Percentiles rank a stretch among this genome's conserved stretches.
These are phyloP conservation scores for Nymphaea colorata DNA, from an alignment of 164 flowering plant species.

Conservation along the genomic window DNA sequence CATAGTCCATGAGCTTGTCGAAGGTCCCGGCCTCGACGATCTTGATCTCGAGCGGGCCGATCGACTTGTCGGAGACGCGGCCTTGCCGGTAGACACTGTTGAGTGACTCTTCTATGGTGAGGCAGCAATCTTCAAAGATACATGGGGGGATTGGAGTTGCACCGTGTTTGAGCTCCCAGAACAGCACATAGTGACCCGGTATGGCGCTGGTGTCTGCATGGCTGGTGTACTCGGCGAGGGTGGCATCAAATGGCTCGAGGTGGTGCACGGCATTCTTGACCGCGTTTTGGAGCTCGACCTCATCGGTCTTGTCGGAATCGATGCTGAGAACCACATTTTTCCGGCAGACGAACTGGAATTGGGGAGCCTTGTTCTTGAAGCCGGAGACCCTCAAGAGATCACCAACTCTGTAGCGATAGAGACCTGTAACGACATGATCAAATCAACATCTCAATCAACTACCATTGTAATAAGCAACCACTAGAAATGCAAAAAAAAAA, in stretches of 20 bases:
- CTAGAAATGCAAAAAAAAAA: too few relatives aligned
- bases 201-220: slow-evolving; percentile 57
- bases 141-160: slow-evolving; percentile 69
- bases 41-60: slow-evolving; percentile 86
- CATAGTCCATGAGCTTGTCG: slow-evolving; percentile 96
- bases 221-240: slow-evolving; percentile 79
- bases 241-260: slow-evolving; percentile 41
- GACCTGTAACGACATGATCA: slow-evolving; percentile 23
- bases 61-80: slow-evolving; percentile 72
- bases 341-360: slow-evolving; percentile 69
- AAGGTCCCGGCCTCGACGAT: slow-evolving; percentile 77
- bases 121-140: slow-evolving; percentile 79
- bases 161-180: slow-evolving; percentile 60
- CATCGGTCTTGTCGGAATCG: slow-evolving; percentile 80
- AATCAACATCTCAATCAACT: too few relatives aligned
- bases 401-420: slow-evolving; percentile 60
- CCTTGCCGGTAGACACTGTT: slow-evolving; percentile 74
- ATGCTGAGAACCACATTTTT: slow-evolving; percentile 68
- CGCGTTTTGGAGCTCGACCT: slow-evolving; percentile 70
- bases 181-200: slow-evolving; percentile 81
- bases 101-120: slow-evolving; percentile 72
- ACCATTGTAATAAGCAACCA: too few relatives aligned
- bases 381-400: slow-evolving; percentile 81
- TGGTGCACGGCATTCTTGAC: slow-evolving; percentile 40
- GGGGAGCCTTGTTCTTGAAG: slow-evolving; percentile 67